Evolutionary conservation across 768 basidiomycete species (phyloP).

Genomic region (Multifurca ochricompacta): DNA sequence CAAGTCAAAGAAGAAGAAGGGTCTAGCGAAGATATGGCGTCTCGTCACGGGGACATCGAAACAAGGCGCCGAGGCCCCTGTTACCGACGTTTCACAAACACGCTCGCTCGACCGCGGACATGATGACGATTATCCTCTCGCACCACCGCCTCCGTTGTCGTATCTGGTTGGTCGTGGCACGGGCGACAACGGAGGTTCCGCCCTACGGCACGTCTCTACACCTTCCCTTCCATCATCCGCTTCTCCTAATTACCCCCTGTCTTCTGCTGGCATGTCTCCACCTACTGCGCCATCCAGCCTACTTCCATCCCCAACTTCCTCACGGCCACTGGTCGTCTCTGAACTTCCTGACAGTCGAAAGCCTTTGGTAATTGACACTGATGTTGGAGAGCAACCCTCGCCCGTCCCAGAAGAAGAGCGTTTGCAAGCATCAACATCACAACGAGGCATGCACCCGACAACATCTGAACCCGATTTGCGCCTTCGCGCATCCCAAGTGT

Average conservation of each 20-base stretch:
- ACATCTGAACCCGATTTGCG: constrained; percentile 60
- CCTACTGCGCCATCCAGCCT: constrained; percentile 69
- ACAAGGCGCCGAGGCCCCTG: constrained; percentile 33
- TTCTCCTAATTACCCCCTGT: constrained; percentile 47
- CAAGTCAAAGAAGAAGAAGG: constrained; percentile 69
- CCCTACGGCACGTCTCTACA: constrained; percentile 57
- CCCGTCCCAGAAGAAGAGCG: constrained; percentile 16
- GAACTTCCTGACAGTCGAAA: constrained; percentile 41
- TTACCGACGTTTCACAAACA: constrained; percentile 28
- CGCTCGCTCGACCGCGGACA: constrained; percentile 33
- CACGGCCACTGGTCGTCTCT: constrained; percentile 51
- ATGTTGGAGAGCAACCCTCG: constrained; percentile 32
- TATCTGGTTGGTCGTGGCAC: constrained; percentile 65
- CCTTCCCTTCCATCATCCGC: constrained; percentile 56
- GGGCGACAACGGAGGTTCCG: constrained; percentile 40
- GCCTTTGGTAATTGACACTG: constrained; percentile 34
- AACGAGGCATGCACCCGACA: constrained; percentile 38
- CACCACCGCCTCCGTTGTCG: constrained; percentile 86
- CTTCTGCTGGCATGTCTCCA: constrained; percentile 60
- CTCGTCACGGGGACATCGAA: constrained; percentile 51
- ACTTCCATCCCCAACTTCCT: constrained; percentile 69
- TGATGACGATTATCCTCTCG: constrained; percentile 70
- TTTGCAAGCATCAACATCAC: neutral
- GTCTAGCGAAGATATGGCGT: constrained; percentile 75
- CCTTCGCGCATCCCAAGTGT: constrained; percentile 29